These are phyloP conservation scores for Penicillium malachiteum DNA, from an alignment of 495 filamentous ascomycete species.

Conservation along the genomic window DNA sequence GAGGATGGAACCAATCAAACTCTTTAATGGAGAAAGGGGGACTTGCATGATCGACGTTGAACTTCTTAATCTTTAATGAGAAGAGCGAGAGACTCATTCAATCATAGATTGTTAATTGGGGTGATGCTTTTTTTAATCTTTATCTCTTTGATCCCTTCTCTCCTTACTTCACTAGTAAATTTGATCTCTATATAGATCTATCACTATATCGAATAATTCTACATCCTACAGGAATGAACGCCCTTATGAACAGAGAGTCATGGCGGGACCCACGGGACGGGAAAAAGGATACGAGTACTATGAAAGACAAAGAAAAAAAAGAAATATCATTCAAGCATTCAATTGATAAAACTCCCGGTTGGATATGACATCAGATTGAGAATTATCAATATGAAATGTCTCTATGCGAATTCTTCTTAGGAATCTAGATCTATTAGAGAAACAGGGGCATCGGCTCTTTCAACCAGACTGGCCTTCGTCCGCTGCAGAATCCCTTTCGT, in stretches of 20 bases:
- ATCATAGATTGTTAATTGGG: background rate
- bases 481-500: background rate
- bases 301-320: background rate
- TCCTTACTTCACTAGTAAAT: background rate
- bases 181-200: no score
- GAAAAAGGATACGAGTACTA: background rate
- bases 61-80: background rate
- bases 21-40: constrained; percentile 8
- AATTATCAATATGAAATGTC: no score
- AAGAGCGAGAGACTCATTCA: no score
- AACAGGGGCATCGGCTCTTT: background rate
- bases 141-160: background rate
- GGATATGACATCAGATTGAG: no score
- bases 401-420: no score
- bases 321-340: background rate
- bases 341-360: background rate
- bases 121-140: background rate
- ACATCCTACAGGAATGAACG: background rate
- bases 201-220: background rate
- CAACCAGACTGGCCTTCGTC: background rate
- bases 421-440: no score
- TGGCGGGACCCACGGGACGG: background rate
- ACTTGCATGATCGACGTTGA: constrained; percentile 2
- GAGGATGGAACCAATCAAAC: constrained; percentile 20
- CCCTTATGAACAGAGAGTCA: background rate